Evolutionary conservation across 2,329 filamentous ascomycete genomes (phyloP).

Genomic region (Thelonectria rubi): DNA sequence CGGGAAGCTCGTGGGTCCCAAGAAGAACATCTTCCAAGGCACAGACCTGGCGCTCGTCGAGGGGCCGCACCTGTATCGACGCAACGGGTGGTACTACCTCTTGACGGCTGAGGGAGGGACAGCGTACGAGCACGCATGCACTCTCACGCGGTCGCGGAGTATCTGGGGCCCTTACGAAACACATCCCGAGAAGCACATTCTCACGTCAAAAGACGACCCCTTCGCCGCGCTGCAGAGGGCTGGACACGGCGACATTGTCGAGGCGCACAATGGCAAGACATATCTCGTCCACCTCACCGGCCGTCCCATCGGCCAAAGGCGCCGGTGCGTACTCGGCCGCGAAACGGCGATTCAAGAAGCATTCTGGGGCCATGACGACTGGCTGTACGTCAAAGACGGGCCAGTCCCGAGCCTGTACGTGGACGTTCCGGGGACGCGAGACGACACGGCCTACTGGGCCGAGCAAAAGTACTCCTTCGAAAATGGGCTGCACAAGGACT

Average conservation of each 20-base stretch:
- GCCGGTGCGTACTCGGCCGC: conserved; percentile 63
- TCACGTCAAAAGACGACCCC: conserved; percentile 62
- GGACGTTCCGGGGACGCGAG: conserved; percentile 57
- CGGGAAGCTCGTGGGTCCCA: conserved; percentile 62
- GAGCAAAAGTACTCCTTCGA: conserved; percentile 59
- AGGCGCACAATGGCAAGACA: conserved; percentile 61
- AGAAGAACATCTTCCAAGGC: conserved; percentile 64
- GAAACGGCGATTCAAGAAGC: conserved; percentile 68
- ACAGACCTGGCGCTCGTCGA: conserved; percentile 65
- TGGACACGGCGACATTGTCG: conserved; percentile 64
- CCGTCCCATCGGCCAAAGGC: conserved; percentile 60
- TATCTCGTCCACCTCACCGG: conserved; percentile 64
- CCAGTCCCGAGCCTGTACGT: conserved; percentile 63
- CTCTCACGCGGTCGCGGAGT: conserved; percentile 61
- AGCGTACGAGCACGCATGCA: conserved; percentile 68
- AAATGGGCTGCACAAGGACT: conserved; percentile 57
- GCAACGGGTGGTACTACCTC: conserved; percentile 67
- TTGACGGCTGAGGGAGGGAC: conserved; percentile 69
- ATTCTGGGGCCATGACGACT: conserved; percentile 67
- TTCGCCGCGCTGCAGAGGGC: conserved; percentile 60
- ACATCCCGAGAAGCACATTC: conserved; percentile 65
- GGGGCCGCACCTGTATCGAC: conserved; percentile 67
- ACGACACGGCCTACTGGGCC: conserved; percentile 61
- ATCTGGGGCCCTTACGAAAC: conserved; percentile 70
- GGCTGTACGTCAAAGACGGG: conserved; percentile 69